Conservation (phyloP, 2,329 filamentous ascomycete genomes). For the Alternaria burnsii region DNA sequence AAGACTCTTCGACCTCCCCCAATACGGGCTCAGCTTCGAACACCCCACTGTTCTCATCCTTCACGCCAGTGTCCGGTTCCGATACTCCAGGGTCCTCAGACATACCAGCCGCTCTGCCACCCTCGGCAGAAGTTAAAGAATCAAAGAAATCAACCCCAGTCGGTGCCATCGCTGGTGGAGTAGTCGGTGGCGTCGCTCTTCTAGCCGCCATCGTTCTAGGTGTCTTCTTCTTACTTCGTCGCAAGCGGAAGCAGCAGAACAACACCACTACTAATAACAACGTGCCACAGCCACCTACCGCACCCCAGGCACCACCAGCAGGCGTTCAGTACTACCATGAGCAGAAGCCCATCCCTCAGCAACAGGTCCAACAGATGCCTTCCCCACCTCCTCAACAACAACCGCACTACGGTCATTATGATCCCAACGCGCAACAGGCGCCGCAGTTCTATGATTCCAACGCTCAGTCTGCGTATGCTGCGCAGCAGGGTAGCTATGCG, state of each 20-base stretch:
- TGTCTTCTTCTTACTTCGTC: slow-evolving; percentile 20
- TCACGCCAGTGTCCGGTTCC: neutral
- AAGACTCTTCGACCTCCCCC: slow-evolving; percentile 3
- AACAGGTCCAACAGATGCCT: slow-evolving; percentile 13
- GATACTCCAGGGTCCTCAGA: neutral
- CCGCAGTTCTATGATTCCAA: slow-evolving; percentile 16
- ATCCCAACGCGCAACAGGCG: slow-evolving; percentile 11
- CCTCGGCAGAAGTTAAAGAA: neutral
- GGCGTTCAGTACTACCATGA: slow-evolving; percentile 17
- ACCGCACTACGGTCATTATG: slow-evolving; percentile 7
- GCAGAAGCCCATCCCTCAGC: slow-evolving; percentile 11
- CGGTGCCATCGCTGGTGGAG: slow-evolving; percentile 31
- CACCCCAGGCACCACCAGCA: neutral
- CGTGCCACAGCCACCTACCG: neutral
- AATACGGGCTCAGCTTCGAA: neutral
- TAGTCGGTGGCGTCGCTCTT: slow-evolving; percentile 27
- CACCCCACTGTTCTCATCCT: neutral
- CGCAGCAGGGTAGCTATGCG: slow-evolving; percentile 6
- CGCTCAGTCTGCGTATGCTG: slow-evolving; percentile 9
- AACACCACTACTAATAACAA: neutral
- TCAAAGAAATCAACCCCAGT: slow-evolving; percentile 16
- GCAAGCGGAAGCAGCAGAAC: slow-evolving; percentile 16
- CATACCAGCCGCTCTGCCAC: neutral
- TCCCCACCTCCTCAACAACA: slow-evolving; percentile 6
- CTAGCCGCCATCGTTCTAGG: slow-evolving; percentile 21